Evolutionary conservation across 2,329 filamentous ascomycete species (phyloP), one percentile per base, ranked within the genome.

Genomic region (Phialophora macrospora): DNA sequence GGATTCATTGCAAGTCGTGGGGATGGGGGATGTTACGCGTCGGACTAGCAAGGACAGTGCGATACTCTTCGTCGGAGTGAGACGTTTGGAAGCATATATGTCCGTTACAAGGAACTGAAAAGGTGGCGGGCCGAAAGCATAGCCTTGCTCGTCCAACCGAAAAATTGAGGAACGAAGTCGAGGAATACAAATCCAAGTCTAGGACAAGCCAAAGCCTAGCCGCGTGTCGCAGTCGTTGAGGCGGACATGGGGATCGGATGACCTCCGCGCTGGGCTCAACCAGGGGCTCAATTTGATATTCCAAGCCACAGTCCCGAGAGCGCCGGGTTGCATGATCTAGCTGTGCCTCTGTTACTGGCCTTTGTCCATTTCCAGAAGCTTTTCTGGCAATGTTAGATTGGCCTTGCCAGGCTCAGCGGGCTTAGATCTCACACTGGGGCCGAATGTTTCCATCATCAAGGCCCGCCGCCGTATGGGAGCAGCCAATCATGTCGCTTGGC

Each of bases 391-490:
- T 12, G 54, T 32, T 54, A 20, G 46, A 30, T 20, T 30, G 22
- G 41, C 26, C 1, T 34, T 48, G 30, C 41, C 38, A 44, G 44
- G 56, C 41, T 46, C n/a, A 49, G 44, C 58, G 30, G 48, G 58
- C 58, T 41, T 41, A 61, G 58, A 59, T 54, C 48, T 61, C 20
- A 52, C 58, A 28, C 2, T 30, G 28, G 32, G 22, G 32, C 28
- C 48, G 24, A 55, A 61, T 61, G 58, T 52, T 61, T 61, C 58
- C 58, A 61, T 61, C 46, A 61, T 61, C 58, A 44, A 22, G 24
- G 6, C 8, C 9, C 44, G 38, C 44, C 30, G 58, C 28, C 14
- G 30, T 41, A 6, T 4, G 17, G 22, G 20, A 44, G 17, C 32
- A 61, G 46, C 58, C 58, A 61, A 54, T 52, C 46, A 44, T 12